Evolutionary conservation across 1,284 basidiomycete species (phyloP), one percentile per base, ranked within the genome.

Genomic region (Schizophyllum amplum): DNA sequence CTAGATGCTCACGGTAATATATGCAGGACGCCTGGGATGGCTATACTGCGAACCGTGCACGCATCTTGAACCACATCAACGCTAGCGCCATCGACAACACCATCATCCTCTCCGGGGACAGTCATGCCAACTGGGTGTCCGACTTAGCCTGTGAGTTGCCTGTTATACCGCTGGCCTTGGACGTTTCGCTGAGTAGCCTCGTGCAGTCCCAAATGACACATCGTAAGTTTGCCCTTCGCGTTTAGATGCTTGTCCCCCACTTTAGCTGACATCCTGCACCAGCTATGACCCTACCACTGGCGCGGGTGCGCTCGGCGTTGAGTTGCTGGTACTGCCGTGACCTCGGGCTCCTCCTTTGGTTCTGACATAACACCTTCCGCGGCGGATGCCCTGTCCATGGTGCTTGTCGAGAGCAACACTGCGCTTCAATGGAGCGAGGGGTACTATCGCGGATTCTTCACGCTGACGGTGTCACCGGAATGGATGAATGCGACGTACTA

Each of bases 301-400:
- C 3, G 58, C 71, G 11, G 83, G 83, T 11, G 76, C 80, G 0
- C 72, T 83, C 52, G 84, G 77, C 7, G 84, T 87, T 47, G 82
- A 87, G 67, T 86, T 86, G 83, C 83, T 2, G 84, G 83, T 2
- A 84, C 84, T 0, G 82, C 82, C 1, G 83, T 86, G 13, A 79
- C 81, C 0, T 83, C 81, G 0, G 65, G 69, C 1, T 80, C 80
- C 7, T 64, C 77, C 1, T 82, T 84, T 65, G 81, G 82, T 7
- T 56, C 71, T 6, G 71, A n/a, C n/a, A n/a, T 79, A 52, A 59
- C 65, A 1, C 76, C 76, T n/a, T 69, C 65, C 15, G 65, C 63
- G 13, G 75, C 77, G 20, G 75, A 83, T 60, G 65, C 63, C 11
- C 69, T 75, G 23, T 80, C 78, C 7, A 63, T 66, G 13, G 54